These are phyloP conservation scores for Gracilaria gracilis DNA, from an alignment of 23 red algal species.

Conservation along the genomic window DNA sequence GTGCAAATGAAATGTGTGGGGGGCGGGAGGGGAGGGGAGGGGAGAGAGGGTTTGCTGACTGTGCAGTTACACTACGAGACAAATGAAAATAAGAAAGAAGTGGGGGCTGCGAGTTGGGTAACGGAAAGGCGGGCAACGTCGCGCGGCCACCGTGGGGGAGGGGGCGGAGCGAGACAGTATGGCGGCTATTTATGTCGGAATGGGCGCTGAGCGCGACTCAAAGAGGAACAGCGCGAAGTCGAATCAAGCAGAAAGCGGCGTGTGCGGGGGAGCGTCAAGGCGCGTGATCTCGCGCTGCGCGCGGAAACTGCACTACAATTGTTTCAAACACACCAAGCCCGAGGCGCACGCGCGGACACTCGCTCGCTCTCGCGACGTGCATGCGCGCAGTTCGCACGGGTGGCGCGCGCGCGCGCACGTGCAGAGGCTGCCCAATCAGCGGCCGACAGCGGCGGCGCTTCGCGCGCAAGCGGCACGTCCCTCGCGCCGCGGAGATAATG, in stretches of 20 bases:
- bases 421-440: background rate
- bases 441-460: background rate
- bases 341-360: too few relatives aligned
- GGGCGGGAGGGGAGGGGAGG: too few relatives aligned
- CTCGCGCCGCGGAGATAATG: background rate
- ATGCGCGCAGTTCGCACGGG: too few relatives aligned
- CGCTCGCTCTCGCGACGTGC: background rate
- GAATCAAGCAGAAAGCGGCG: background rate
- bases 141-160: background rate
- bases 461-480: background rate
- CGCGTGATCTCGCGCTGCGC: background rate
- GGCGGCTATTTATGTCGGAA: background rate
- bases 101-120: background rate
- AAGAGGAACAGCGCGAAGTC: background rate
- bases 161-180: background rate
- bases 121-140: background rate
- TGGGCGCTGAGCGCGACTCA: background rate
- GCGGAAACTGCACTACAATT: background rate
- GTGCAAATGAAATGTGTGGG: too few relatives aligned
- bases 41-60: too few relatives aligned
- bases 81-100: slow-evolving; percentile 12
- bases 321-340: background rate
- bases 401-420: too few relatives aligned
- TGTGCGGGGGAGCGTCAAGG: background rate
- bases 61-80: too few relatives aligned